Base-by-base conservation (phyloP, 441 rosid species). In the Rhodomyrtus psidioides region DNA sequence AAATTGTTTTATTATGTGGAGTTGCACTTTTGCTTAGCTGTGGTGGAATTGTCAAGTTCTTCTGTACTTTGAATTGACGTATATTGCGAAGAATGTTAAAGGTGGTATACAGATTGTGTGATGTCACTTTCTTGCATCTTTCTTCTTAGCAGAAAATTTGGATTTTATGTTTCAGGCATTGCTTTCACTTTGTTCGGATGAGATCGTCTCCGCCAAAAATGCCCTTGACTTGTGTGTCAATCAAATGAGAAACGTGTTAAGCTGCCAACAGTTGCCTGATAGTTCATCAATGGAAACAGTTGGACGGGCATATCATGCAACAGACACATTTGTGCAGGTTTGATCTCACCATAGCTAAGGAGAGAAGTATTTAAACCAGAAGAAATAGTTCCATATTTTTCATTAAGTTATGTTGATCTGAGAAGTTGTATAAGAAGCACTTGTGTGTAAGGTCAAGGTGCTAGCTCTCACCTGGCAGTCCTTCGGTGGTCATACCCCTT, bases 301-400 rank as follows among this genome's bases (percentile, higher is more conserved):
- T 88, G 99, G 99, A 83, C 94, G 94, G 86, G 99, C 98, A 84
- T 96, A 95, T 91, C 99, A 94, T 89, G 99, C 96, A 1, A 95
- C 98, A 0, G 99, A 97, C 93, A 93, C 97, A 87, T 94, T 96
- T 91, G 96, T 93, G 76, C 99, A 97, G 99, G 99, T 97, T 90
- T 30, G 86, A 53, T 53, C 82, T 54, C 46, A 82, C 55, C 58
- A 56, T 85, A 79, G 51, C 82, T 58, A 26, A 28, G 74, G 82
- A 83, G 84, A 87, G 53, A 30, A 74, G 82, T 16, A 17, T 27
- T 28, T 55, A 82, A 53, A 39, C 55, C 30, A 53, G 44, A 82
- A 55, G 84, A 42, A 82, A 28, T 28, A 28, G 84, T 55, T 82
- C 15, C 12, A 2, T 39, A 54, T 53, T 39, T 34, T 82, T 82